These are phyloP conservation scores for Thermomyces lanuginosus DNA, from an alignment of 2,329 filamentous ascomycete species.

Conservation along the genomic window DNA sequence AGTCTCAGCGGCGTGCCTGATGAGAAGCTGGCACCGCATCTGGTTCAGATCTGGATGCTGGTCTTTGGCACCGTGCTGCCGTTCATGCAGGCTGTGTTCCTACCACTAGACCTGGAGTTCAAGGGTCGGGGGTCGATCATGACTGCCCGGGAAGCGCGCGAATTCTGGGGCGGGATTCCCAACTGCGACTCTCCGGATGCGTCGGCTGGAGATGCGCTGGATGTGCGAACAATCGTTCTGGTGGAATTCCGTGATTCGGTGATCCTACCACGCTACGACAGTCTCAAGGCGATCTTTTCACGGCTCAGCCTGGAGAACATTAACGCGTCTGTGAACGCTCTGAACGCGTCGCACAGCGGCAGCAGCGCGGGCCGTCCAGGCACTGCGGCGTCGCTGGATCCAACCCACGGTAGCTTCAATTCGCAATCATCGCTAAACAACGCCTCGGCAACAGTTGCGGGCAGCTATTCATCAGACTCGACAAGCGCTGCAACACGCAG, in stretches of 20 bases:
- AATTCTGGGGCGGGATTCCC: constrained; percentile 72
- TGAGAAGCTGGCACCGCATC: constrained; percentile 70
- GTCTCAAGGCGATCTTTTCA: constrained; percentile 77
- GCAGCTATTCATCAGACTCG: constrained; percentile 36
- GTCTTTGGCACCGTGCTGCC: constrained; percentile 82
- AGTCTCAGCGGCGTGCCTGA: constrained; percentile 64
- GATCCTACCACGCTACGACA: constrained; percentile 76
- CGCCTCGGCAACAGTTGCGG: too few relatives aligned
- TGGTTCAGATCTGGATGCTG: constrained; percentile 88
- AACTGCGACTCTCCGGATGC: constrained; percentile 25
- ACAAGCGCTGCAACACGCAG: constrained; percentile 45
- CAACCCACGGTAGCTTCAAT: constrained; percentile 60
- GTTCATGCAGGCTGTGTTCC: constrained; percentile 87
- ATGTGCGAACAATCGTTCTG: constrained; percentile 77
- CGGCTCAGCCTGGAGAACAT: constrained; percentile 71
- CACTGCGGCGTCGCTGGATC: constrained; percentile 62
- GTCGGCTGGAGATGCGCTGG: constrained; percentile 46
- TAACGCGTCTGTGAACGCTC: constrained; percentile 33
- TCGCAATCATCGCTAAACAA: constrained; percentile 65
- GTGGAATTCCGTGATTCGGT: constrained; percentile 77
- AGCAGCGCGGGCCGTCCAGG: constrained; percentile 42
- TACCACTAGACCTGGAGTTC: constrained; percentile 87
- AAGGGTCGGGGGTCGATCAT: constrained; percentile 68
- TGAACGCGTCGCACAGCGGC: constrained; percentile 26
- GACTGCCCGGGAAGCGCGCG: constrained; percentile 58